Percentiles rank a stretch among this genome's conserved stretches.
Conservation (phyloP, 805 yeast genomes). For the Jamesozyma piceae region DNA sequence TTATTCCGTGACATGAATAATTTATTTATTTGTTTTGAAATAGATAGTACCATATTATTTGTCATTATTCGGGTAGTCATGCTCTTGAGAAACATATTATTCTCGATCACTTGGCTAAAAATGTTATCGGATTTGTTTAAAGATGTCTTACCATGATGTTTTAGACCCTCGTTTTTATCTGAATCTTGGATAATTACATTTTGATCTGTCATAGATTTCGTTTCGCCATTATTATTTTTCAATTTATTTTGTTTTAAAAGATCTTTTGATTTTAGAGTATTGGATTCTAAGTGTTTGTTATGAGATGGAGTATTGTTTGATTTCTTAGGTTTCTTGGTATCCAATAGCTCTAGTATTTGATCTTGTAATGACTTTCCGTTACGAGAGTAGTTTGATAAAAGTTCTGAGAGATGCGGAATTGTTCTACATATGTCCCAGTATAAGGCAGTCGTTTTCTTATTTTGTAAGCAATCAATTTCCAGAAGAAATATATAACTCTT, state of each 20-base stretch:
- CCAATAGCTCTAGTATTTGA: constrained; percentile 6
- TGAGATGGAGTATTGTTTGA: background rate
- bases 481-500: constrained; percentile 11
- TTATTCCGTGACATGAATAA: background rate
- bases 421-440: constrained; percentile 12
- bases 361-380: constrained; percentile 6
- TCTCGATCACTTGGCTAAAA: background rate
- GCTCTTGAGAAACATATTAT: background rate
- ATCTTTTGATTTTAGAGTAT: background rate
- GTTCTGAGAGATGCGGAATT: constrained; percentile 8
- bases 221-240: background rate
- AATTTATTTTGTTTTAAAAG: background rate
- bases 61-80: background rate
- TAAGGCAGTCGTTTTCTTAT: constrained; percentile 6
- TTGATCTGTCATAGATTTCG: background rate
- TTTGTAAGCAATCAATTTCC: constrained; percentile 9
- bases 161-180: background rate
- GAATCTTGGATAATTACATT: background rate
- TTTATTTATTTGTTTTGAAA: background rate
- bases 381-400: background rate
- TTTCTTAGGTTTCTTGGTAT: background rate
- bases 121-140: background rate
- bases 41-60: background rate
- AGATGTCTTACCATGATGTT: background rate
- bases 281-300: background rate